Evolutionary conservation across 768 basidiomycete species (phyloP).

Genomic region (Candolleomyces eurysporus): DNA sequence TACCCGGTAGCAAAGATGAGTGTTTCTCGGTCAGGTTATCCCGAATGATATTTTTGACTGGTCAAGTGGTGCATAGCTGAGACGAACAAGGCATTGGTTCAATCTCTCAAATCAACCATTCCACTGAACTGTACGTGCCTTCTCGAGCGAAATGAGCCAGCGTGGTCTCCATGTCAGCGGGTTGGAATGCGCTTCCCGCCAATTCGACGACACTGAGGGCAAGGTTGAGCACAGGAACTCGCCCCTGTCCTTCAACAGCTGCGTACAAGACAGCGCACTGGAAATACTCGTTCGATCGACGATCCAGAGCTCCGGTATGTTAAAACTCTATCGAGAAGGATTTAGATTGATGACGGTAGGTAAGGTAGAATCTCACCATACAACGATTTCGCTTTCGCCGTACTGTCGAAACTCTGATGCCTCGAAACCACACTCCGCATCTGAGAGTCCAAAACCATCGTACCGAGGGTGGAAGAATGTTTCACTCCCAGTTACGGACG

Average conservation of each 20-base stretch:
- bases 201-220: constrained; percentile 76
- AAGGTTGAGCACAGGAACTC: constrained; percentile 86
- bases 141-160: constrained; percentile 73
- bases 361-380: constrained; percentile 50
- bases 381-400: constrained; percentile 80
- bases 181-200: constrained; percentile 90
- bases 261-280: constrained; percentile 93
- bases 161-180: constrained; percentile 85
- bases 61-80: constrained; percentile 69
- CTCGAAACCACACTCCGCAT: constrained; percentile 65
- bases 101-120: neutral
- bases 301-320: constrained; percentile 66
- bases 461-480: constrained; percentile 93
- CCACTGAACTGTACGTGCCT: constrained; percentile 43
- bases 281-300: constrained; percentile 70
- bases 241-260: constrained; percentile 66
- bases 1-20: constrained; percentile 83
- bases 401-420: constrained; percentile 76
- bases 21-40: constrained; percentile 85
- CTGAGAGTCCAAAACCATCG: constrained; percentile 66
- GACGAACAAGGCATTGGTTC: neutral
- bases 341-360: constrained; percentile 30
- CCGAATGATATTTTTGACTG: constrained; percentile 64
- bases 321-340: constrained; percentile 73
- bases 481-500: constrained; percentile 83